phyloP scores from a whole-genome alignment of 192 early-diverging fungal genomes.

The Bifiguratus adelaidae region DNA sequence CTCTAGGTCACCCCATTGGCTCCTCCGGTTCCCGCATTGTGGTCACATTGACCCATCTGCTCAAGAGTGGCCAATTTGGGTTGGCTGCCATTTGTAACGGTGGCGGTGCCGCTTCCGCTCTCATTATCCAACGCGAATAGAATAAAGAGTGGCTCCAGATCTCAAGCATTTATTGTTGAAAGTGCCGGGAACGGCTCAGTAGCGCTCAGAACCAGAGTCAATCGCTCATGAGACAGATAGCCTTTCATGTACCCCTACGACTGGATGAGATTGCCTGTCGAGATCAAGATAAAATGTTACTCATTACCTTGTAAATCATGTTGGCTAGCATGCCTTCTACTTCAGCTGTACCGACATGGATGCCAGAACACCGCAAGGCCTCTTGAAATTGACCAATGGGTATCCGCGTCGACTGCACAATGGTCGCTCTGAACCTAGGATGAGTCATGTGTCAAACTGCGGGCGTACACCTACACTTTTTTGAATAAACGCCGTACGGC shows the following conservation, averaged over 20 bases:
- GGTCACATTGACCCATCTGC: constrained; percentile 69
- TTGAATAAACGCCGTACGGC: constrained; percentile 67
- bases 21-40: constrained; percentile 75
- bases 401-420: constrained; percentile 32
- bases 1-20: constrained; percentile 75
- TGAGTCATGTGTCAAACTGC: not conserved
- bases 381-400: constrained; percentile 45
- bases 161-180: not conserved
- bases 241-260: constrained; percentile 73
- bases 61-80: constrained; percentile 75
- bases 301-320: constrained; percentile 72
- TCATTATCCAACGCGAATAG: constrained; percentile 52
- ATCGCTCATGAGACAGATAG: constrained; percentile 74
- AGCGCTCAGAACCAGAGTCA: constrained; percentile 62
- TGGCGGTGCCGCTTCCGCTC: constrained; percentile 64
- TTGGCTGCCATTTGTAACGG: constrained; percentile 78
- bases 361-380: constrained; percentile 51
- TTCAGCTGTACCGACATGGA: constrained; percentile 49
- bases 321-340: constrained; percentile 83
- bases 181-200: constrained; percentile 69
- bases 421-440: not conserved
- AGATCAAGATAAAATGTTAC: not conserved
- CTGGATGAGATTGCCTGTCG: not conserved
- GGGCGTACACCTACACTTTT: constrained; percentile 53
- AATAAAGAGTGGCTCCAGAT: not conserved